These are phyloP conservation scores for Chiua virens DNA, from an alignment of 768 basidiomycete species.

Conservation along the genomic window DNA sequence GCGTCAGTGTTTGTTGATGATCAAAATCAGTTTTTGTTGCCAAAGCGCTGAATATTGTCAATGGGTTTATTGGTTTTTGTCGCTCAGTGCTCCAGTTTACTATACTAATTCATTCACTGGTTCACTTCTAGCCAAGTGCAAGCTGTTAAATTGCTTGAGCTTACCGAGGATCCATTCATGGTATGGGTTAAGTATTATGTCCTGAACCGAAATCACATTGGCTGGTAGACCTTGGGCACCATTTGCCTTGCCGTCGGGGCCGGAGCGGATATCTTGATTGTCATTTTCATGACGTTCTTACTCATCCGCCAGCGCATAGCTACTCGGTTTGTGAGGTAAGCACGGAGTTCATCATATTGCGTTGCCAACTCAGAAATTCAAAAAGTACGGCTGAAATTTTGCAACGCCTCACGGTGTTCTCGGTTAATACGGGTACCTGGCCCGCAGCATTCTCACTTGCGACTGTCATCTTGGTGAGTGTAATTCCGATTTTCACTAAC, in stretches of 20 bases:
- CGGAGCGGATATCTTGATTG: constrained; percentile 5
- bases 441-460: constrained; percentile 50
- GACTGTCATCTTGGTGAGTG: not conserved
- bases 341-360: too few relatives aligned
- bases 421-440: constrained; percentile 35
- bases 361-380: too few relatives aligned
- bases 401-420: not conserved
- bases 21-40: not conserved
- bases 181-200: not conserved
- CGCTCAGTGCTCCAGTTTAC: not conserved
- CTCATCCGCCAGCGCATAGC: not conserved
- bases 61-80: not conserved
- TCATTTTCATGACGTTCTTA: not conserved
- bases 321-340: not conserved
- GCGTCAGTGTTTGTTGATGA: not conserved
- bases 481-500: too few relatives aligned
- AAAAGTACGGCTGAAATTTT: not conserved
- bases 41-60: not conserved
- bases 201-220: not conserved
- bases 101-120: not conserved
- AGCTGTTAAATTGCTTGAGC: not conserved
- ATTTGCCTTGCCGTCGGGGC: not conserved
- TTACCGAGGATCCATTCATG: not conserved
- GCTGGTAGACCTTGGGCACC: not conserved
- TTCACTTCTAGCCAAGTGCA: not conserved